A percentile compares a stretch with the other conserved stretches of the same genome.
phyloP scores from a whole-genome alignment of 2,329 filamentous ascomycete genomes.

The Aspergillus piperis region DNA sequence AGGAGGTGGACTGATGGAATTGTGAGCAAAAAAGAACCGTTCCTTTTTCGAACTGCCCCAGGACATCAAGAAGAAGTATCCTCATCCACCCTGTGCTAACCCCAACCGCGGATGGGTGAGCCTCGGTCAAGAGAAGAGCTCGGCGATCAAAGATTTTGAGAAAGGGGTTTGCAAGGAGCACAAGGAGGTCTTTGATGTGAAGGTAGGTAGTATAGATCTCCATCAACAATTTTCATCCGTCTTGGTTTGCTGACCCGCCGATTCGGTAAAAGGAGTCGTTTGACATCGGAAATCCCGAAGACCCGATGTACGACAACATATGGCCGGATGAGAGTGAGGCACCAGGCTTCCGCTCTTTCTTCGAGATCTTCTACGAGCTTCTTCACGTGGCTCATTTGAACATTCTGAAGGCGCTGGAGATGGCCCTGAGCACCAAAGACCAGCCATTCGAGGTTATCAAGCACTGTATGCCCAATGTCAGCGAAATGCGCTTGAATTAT shows the following conservation, averaged over 20 bases:
- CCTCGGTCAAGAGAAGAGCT: background rate
- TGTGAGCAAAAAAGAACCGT: background rate
- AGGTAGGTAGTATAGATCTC: too few relatives aligned
- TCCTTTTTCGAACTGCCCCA: background rate
- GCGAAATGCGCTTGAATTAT: conserved; percentile 15
- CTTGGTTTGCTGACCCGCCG: too few relatives aligned
- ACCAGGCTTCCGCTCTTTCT: background rate
- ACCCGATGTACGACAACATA: background rate
- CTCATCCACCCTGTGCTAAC: background rate
- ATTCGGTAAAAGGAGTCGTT: background rate
- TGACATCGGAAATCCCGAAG: background rate
- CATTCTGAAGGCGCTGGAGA: background rate
- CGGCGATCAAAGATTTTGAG: background rate
- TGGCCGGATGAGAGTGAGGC: background rate
- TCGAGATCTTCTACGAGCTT: background rate
- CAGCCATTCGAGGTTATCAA: background rate
- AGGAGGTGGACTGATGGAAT: too few relatives aligned
- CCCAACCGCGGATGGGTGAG: background rate
- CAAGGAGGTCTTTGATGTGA: too few relatives aligned
- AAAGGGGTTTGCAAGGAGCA: background rate
- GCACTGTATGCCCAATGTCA: background rate
- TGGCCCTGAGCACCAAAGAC: background rate
- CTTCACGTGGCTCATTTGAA: background rate
- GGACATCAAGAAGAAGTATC: background rate
- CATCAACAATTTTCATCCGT: too few relatives aligned